Conservation (phyloP, 1,139 yeast genomes). For the Kodamaea suecica region DNA sequence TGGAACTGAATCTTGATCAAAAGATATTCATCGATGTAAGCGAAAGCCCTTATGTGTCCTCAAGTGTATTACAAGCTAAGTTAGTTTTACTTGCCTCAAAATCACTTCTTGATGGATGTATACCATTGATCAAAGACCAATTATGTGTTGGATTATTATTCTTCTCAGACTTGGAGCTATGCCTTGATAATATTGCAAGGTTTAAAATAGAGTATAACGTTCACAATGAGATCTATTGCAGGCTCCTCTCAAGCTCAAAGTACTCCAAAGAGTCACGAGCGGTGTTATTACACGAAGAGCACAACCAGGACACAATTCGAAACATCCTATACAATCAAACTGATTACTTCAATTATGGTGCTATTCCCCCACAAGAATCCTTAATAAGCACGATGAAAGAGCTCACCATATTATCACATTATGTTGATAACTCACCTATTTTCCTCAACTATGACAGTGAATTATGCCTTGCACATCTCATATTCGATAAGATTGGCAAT, state of each 20-base stretch:
- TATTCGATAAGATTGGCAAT: slow-evolving; percentile 55
- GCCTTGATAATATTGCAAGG: slow-evolving; percentile 45
- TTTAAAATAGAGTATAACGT: slow-evolving; percentile 28
- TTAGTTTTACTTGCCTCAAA: slow-evolving; percentile 35
- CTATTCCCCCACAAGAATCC: slow-evolving; percentile 3
- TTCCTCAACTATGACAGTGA: slow-evolving; percentile 51
- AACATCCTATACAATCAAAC: slow-evolving; percentile 4
- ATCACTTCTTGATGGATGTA: slow-evolving; percentile 53
- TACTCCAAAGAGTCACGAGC: slow-evolving; percentile 12
- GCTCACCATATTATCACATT: slow-evolving; percentile 40
- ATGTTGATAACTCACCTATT: slow-evolving; percentile 50
- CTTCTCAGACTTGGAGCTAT: slow-evolving; percentile 52
- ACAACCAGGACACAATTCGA: slow-evolving; percentile 5
- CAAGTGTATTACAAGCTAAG: slow-evolving; percentile 31
- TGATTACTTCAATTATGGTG: slow-evolving; percentile 33
- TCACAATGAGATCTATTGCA: slow-evolving; percentile 34
- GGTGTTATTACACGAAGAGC: slow-evolving; percentile 6
- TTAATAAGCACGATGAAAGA: slow-evolving; percentile 13
- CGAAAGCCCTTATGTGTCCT: slow-evolving; percentile 34
- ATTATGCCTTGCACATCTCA: slow-evolving; percentile 50
- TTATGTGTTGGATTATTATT: slow-evolving; percentile 49
- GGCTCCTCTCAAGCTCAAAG: slow-evolving; percentile 15
- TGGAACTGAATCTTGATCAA: slow-evolving; percentile 7
- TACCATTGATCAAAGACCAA: slow-evolving; percentile 41
- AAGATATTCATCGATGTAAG: slow-evolving; percentile 38